Base-by-base conservation (phyloP, 2,329 filamentous ascomycete genomes). In the Talaromyces sp. region DNA sequence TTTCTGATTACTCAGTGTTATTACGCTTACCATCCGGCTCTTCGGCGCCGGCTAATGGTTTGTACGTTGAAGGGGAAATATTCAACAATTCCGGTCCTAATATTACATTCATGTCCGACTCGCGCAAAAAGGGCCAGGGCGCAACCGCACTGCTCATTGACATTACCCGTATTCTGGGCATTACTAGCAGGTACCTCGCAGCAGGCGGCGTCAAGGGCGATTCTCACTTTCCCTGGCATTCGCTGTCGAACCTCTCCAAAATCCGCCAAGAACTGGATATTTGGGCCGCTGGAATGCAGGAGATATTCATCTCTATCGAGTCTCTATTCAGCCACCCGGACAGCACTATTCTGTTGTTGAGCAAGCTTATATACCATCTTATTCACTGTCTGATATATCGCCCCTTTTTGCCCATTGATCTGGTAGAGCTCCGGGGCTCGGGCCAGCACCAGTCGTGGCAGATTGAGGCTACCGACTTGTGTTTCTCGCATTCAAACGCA, bases 371-470 rank as follows among this genome's bases (percentile, higher is more conserved):
- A 31, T 96, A 95, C 68, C 91, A 96, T 70, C 81, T 95, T 14
- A 88, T 95, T 51, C 90, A 96, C 74, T 96, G 91, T 69, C 80
- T 96, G 55, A 88, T 96, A 50, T 96, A 96, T 70, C 85, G 91
- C 17, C 91, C 91, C 0, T 96, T 96, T 73, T 80, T 96, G 6
- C 91, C 91, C 0, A 89, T 96, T 63, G 89, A 96, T 71, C 80
- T 96, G 3, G 85, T 88, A 26, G 91, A 96, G 71, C 83, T 96
- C 7, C 85, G 89, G 13, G 89, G 89, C 14, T 88, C 85, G 0
- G 89, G 89, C 1, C 91, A 96, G 68, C 90, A 96, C 66, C 91
- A 96, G 71, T 93, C 90, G 29, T 96, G 91, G 91, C 91, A 96
- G 71, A 93, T 96, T 54, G 90, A 96, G 71, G 90, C 91, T 0